phyloP scores from a whole-genome alignment of 1,284 basidiomycete genomes.

The Amylostereum chailletii region DNA sequence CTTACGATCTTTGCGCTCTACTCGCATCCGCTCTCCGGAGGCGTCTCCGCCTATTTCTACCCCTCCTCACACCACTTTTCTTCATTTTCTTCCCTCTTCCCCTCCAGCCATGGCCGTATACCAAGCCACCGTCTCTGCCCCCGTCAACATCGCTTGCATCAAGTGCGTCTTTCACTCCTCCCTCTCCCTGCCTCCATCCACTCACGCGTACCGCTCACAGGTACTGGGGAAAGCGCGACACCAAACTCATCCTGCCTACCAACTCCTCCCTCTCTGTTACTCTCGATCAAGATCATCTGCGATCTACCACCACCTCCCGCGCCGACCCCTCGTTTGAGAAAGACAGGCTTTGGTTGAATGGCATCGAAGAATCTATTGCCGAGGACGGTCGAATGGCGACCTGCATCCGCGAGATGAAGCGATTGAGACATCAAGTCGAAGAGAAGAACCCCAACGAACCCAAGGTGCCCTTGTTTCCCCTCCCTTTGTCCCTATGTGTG shows the following conservation, averaged over 20 bases:
- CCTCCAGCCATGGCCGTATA: constrained; percentile 51
- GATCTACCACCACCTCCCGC: constrained; percentile 89
- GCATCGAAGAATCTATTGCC: constrained; percentile 85
- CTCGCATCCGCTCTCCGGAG: too few relatives aligned
- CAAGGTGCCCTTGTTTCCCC: constrained; percentile 40
- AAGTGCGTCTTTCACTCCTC: constrained; percentile 49
- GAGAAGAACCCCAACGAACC: constrained; percentile 51
- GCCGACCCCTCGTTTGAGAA: constrained; percentile 69
- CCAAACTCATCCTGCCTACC: constrained; percentile 90
- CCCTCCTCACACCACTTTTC: not conserved
- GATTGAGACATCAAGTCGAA: constrained; percentile 70
- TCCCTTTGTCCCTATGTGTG: constrained; percentile 1
- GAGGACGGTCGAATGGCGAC: constrained; percentile 71
- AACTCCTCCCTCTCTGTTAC: constrained; percentile 98
- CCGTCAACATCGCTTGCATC: constrained; percentile 95
- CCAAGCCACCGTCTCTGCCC: constrained; percentile 88
- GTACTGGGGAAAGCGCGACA: constrained; percentile 99
- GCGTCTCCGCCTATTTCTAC: not conserved
- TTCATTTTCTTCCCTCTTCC: constrained; percentile 11
- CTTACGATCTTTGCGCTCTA: too few relatives aligned
- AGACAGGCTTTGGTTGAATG: constrained; percentile 93
- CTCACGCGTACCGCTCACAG: constrained; percentile 31
- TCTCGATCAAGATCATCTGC: constrained; percentile 91
- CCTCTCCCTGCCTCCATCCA: not conserved
- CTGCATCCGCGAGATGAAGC: constrained; percentile 86